These are phyloP conservation scores for Globisporangium yorkense DNA, from an alignment of 352 stramenopile genomes.

Conservation along the genomic window DNA sequence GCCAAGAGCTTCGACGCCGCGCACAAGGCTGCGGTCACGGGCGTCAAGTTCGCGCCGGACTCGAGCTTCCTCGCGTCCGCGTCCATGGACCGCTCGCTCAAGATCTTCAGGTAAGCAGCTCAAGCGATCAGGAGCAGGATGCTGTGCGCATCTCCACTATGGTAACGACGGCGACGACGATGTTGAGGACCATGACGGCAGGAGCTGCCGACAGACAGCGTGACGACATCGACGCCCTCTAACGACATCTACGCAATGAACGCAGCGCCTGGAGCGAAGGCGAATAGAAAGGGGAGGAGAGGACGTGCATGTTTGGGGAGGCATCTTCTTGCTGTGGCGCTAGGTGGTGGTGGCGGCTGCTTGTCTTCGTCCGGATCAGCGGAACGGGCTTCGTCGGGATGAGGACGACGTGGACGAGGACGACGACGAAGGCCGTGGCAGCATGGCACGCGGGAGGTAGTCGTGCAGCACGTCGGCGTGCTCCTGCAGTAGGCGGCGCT, in stretches of 20 bases:
- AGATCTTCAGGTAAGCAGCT: conserved; percentile 42
- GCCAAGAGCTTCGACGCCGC: conserved; percentile 76
- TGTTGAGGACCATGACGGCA: too few relatives aligned
- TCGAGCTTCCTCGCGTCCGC: conserved; percentile 90
- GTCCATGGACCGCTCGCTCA: conserved; percentile 83
- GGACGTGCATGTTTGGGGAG: too few relatives aligned
- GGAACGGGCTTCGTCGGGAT: conserved; percentile 16
- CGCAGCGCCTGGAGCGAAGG: too few relatives aligned
- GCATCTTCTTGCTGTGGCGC: too few relatives aligned
- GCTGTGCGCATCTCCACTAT: too few relatives aligned
- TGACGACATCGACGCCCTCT: too few relatives aligned
- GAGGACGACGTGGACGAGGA: conserved; percentile 23
- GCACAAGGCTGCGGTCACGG: conserved; percentile 74
- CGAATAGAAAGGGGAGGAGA: too few relatives aligned
- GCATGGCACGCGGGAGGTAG: conserved; percentile 45
- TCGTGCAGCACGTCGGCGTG: conserved; percentile 79
- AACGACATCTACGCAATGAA: too few relatives aligned
- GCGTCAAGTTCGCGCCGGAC: conserved; percentile 85
- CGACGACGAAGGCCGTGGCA: conserved; percentile 21
- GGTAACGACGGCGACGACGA: too few relatives aligned
- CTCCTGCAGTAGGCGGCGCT: conserved; percentile 75
- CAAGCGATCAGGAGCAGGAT: too few relatives aligned
- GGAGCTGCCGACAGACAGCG: too few relatives aligned
- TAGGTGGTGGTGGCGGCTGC: too few relatives aligned
- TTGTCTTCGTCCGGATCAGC: conserved; percentile 10